Percentiles rank a stretch among this genome's conserved stretches.
These are phyloP conservation scores for Talaromyces funiculosus DNA, from an alignment of 2,329 filamentous ascomycete genomes.

Conservation along the genomic window DNA sequence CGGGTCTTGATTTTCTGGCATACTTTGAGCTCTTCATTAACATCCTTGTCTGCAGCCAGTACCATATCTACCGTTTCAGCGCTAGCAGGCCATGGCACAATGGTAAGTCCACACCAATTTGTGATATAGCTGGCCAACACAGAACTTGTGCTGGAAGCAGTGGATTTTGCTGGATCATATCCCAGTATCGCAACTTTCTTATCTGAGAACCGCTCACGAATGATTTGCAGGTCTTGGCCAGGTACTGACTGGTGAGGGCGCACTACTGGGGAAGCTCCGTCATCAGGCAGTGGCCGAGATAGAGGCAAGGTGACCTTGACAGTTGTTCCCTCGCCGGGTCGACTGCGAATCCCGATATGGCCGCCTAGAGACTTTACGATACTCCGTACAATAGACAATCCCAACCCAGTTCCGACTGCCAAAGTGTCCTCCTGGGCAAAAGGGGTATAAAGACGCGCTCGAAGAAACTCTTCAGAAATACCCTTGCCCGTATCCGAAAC, in stretches of 20 bases:
- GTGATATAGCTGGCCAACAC: slow-evolving; percentile 28
- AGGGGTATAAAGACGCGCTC: slow-evolving; percentile 54
- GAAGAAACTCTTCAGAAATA: slow-evolving; percentile 58
- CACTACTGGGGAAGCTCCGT: slow-evolving; percentile 18
- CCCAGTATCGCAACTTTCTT: slow-evolving; percentile 28
- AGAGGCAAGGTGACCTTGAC: slow-evolving; percentile 48
- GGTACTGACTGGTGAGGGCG: slow-evolving; percentile 21
- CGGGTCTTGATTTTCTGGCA: slow-evolving; percentile 19
- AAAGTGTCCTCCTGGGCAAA: slow-evolving; percentile 57
- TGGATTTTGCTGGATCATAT: slow-evolving; percentile 17
- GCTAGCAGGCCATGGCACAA: slow-evolving; percentile 27
- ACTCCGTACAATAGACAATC: slow-evolving; percentile 58
- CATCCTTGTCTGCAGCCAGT: slow-evolving; percentile 28
- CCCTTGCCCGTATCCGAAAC: slow-evolving; percentile 62
- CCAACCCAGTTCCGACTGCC: slow-evolving; percentile 47
- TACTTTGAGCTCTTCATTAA: slow-evolving; percentile 20
- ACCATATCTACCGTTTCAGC: slow-evolving; percentile 28
- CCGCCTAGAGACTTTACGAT: slow-evolving; percentile 58
- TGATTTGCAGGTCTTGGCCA: slow-evolving; percentile 19
- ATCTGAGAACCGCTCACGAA: slow-evolving; percentile 23
- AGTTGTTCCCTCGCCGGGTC: slow-evolving; percentile 51
- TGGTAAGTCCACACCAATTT: slow-evolving; percentile 33
- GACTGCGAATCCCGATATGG: slow-evolving; percentile 52
- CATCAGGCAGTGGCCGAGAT: slow-evolving; percentile 23
- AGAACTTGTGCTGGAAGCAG: slow-evolving; percentile 22